phyloP scores from a whole-genome alignment of 805 yeast genomes.

The Metschnikowia matae region DNA sequence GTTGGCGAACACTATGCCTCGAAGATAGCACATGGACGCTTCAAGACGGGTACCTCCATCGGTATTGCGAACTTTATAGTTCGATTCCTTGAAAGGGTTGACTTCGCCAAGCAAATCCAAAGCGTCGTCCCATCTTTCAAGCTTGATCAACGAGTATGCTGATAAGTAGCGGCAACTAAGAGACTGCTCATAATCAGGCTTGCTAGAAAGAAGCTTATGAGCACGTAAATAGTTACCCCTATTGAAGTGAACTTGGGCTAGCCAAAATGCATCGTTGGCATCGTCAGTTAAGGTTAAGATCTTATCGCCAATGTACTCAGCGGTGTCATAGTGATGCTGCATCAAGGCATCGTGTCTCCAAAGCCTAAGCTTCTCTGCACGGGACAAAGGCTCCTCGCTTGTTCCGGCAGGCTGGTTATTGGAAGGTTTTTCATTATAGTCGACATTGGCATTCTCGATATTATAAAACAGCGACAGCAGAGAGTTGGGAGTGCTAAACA shows the following conservation, averaged over 20 bases:
- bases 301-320: constrained; percentile 89
- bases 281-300: constrained; percentile 79
- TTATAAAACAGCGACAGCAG: constrained; percentile 39
- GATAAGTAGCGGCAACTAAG: constrained; percentile 79
- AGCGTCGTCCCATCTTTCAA: constrained; percentile 85
- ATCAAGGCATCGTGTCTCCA: constrained; percentile 93
- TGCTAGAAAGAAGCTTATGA: constrained; percentile 58
- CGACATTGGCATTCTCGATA: constrained; percentile 19
- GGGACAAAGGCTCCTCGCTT: constrained; percentile 50
- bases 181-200: constrained; percentile 50
- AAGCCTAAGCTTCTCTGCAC: constrained; percentile 76
- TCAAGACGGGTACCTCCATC: constrained; percentile 88
- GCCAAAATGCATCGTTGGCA: constrained; percentile 93
- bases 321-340: constrained; percentile 89
- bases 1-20: constrained; percentile 79
- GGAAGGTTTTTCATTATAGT: constrained; percentile 7
- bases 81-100: constrained; percentile 59
- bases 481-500: constrained; percentile 42
- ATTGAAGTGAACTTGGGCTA: constrained; percentile 82
- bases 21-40: constrained; percentile 77
- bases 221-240: constrained; percentile 79
- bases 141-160: constrained; percentile 65
- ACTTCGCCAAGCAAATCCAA: constrained; percentile 78
- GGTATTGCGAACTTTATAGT: constrained; percentile 41
- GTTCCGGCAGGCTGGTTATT: neutral